Evolutionary conservation across 805 yeast species (phyloP).

Genomic region (Saccharomycopsis microspora): DNA sequence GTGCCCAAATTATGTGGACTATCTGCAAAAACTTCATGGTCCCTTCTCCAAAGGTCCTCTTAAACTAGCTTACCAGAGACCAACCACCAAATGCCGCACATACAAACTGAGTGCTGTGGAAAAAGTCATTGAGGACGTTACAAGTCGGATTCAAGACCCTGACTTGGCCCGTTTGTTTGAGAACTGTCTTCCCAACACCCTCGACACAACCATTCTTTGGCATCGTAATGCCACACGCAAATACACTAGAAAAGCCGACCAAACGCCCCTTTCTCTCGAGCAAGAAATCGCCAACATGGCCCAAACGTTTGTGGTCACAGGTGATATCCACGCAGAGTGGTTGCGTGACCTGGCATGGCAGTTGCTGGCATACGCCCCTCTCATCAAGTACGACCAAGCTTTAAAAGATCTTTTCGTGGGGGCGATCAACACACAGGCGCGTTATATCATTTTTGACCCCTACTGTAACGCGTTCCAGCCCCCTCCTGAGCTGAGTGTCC

Average conservation of each 20-base stretch:
- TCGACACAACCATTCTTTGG: slow-evolving; percentile 81
- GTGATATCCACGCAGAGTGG: slow-evolving; percentile 94
- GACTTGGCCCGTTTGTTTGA: slow-evolving; percentile 71
- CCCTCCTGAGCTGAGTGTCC: slow-evolving; percentile 38
- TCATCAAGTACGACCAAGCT: slow-evolving; percentile 37
- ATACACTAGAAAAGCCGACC: background rate
- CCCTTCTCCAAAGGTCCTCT: slow-evolving; percentile 51
- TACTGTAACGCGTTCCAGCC: slow-evolving; percentile 92
- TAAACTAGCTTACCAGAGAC: slow-evolving; percentile 64
- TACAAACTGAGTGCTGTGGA: slow-evolving; percentile 58
- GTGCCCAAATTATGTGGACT: slow-evolving; percentile 57
- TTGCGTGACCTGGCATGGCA: slow-evolving; percentile 80
- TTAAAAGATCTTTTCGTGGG: slow-evolving; percentile 52
- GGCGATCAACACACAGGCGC: slow-evolving; percentile 72
- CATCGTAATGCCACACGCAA: slow-evolving; percentile 25
- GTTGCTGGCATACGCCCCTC: slow-evolving; percentile 59
- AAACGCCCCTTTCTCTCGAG: background rate
- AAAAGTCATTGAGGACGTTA: slow-evolving; percentile 40
- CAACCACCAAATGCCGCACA: slow-evolving; percentile 60
- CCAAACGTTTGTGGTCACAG: slow-evolving; percentile 74
- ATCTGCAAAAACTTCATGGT: slow-evolving; percentile 39
- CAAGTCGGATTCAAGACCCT: slow-evolving; percentile 35
- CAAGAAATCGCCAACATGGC: slow-evolving; percentile 23
- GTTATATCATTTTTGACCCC: slow-evolving; percentile 50
- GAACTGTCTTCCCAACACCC: slow-evolving; percentile 76